Evolutionary conservation across 768 basidiomycete species (phyloP), one percentile per base, ranked within the genome.

Genomic region (Termitomyces heimii): DNA sequence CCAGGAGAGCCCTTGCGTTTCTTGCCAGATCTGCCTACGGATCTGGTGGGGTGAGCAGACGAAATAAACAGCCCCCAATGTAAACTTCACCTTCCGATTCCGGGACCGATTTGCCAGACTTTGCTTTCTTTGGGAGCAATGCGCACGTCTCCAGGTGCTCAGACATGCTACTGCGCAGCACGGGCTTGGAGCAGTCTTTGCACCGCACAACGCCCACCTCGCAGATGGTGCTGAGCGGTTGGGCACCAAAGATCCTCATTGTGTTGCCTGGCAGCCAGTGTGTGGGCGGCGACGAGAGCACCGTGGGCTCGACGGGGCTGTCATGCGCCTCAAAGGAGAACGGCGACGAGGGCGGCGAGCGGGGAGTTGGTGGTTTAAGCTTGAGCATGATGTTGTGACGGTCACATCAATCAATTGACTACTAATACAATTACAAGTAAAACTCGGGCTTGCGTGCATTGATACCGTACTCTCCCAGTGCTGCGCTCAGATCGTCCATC

Each of bases 401-500:
- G 39, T 53, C 50, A 52, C 37, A 51, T 39, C 16, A 40, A 53
- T n/a, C 16, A 40, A 53, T n/a, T 39, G 14, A 20, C 42, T 14
- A 54, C 34, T 32, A 46, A 31, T 31, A 40, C 40, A 54, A 40
- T 69, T 75, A 94, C 72, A 94, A 78, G 72, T 89, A 98, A 71
- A 94, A 98, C 59, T 98, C 94, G 16, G 96, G 94, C 65, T 97
- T 96, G 68, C 89, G 86, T 14, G 92, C 82, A 63, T 89, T 94
- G 65, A 99, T 93, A 5, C 96, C 96, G 65, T 98, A 97, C 71
- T 99, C 97, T n/a, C 82, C 80, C 32, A 99, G 80, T 1, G 97
- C 97, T 5, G 93, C 79, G 58, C 89, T 91, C 35, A 99, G 78
- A 68, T 99, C 97, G 53, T 99, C 97, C 94, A 98, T 98, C 20